Evolutionary conservation across 371 early-diverging fungal species (phyloP).

Genomic region (Mucor racemosus): DNA sequence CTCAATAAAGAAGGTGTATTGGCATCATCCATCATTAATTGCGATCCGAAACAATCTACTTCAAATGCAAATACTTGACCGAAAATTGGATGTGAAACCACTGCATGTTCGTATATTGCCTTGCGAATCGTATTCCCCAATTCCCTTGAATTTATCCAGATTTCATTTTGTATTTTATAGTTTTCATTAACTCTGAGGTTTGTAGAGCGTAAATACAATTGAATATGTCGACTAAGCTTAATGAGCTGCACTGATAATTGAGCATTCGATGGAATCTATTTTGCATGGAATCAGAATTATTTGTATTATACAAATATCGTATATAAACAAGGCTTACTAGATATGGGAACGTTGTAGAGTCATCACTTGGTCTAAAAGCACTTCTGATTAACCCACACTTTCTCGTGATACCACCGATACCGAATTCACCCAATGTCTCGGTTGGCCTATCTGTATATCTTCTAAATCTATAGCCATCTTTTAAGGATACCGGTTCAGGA

Average conservation of each 20-base stretch:
- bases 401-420: conserved; percentile 54
- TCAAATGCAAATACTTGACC: conserved; percentile 67
- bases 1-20: conserved; percentile 65
- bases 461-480: conserved; percentile 42
- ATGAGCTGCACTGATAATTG: conserved; percentile 50
- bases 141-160: conserved; percentile 25
- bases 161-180: conserved; percentile 5
- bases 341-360: conserved; percentile 64
- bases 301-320: neutral
- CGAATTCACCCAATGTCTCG: conserved; percentile 60
- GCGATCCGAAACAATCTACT: conserved; percentile 67
- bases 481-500: conserved; percentile 28
- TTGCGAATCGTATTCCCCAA: conserved; percentile 46
- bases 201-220: neutral
- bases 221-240: conserved; percentile 20
- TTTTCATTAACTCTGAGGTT: neutral
- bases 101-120: conserved; percentile 56
- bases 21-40: conserved; percentile 69
- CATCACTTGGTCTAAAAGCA: conserved; percentile 69
- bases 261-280: conserved; percentile 64
- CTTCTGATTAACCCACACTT: conserved; percentile 61
- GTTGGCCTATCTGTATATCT: conserved; percentile 45
- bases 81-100: conserved; percentile 51
- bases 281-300: neutral
- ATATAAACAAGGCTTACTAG: conserved; percentile 26